These are phyloP conservation scores for Rubus idaeus DNA, from an alignment of 306 rosid genomes.

Conservation along the genomic window DNA sequence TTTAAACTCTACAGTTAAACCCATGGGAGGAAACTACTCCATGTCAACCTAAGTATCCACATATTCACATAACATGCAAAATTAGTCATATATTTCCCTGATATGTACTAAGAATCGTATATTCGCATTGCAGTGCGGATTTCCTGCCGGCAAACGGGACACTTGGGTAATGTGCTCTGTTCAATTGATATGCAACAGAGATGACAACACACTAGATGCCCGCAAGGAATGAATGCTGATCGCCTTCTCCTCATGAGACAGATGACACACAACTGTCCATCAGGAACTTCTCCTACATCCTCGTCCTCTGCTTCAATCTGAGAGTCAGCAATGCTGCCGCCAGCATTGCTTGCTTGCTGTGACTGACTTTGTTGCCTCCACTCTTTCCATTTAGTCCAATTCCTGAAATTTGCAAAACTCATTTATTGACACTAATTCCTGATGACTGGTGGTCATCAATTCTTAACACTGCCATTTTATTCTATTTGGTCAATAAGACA, in stretches of 20 bases:
- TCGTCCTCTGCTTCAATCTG: slow-evolving; percentile 49
- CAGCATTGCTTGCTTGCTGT: slow-evolving; percentile 41
- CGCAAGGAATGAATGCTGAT: slow-evolving; percentile 83
- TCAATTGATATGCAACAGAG: slow-evolving; percentile 68
- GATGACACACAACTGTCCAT: slow-evolving; percentile 76
- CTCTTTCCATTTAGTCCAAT: slow-evolving; percentile 82
- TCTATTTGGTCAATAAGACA: no score
- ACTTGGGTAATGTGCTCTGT: slow-evolving; percentile 64
- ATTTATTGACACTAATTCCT: slow-evolving; percentile 14
- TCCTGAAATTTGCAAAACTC: slow-evolving; percentile 43
- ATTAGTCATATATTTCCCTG: neutral
- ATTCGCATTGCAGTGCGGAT: slow-evolving; percentile 66
- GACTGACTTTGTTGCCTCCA: slow-evolving; percentile 62
- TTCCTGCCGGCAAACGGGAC: slow-evolving; percentile 89
- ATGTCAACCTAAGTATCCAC: neutral
- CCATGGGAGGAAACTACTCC: neutral
- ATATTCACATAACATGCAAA: neutral
- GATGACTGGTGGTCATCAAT: neutral
- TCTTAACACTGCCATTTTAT: neutral
- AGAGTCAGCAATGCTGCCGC: slow-evolving; percentile 27
- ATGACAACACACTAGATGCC: slow-evolving; percentile 87
- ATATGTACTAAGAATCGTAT: slow-evolving; percentile 51
- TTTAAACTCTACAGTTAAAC: neutral
- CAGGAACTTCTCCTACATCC: slow-evolving; percentile 60
- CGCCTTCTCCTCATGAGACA: slow-evolving; percentile 86